Percentiles rank a stretch among this genome's conserved stretches.
phyloP scores from a whole-genome alignment of 1,139 yeast species.

The Sugiyamaella novakii region DNA sequence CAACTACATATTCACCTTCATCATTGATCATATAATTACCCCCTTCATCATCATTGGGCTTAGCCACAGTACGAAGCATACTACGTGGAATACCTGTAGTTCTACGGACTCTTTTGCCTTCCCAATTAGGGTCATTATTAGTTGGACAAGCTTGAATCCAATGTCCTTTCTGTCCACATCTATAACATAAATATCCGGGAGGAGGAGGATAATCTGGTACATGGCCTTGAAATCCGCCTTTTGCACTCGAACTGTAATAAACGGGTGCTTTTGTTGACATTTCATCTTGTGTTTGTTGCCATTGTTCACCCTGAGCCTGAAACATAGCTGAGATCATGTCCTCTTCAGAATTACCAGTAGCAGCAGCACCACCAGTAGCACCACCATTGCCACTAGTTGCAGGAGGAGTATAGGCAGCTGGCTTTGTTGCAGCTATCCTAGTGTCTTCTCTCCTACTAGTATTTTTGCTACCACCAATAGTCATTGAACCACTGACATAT shows the following conservation, averaged over 20 bases:
- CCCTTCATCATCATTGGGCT: constrained; percentile 57
- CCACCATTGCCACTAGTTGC: constrained; percentile 29
- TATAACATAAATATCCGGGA: constrained; percentile 90
- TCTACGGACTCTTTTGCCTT: constrained; percentile 84
- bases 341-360: constrained; percentile 62
- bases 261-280: constrained; percentile 59
- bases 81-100: constrained; percentile 98
- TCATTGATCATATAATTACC: constrained; percentile 88
- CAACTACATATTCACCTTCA: constrained; percentile 93
- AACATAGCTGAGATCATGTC: constrained; percentile 90
- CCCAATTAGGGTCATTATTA: constrained; percentile 88
- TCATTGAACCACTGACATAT: constrained; percentile 69
- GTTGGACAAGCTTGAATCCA: constrained; percentile 98
- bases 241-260: constrained; percentile 32
- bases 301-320: constrained; percentile 86
- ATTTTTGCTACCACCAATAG: constrained; percentile 31
- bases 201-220: constrained; percentile 79
- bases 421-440: constrained; percentile 22
- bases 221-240: constrained; percentile 37
- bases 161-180: constrained; percentile 96
- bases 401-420: constrained; percentile 32
- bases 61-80: constrained; percentile 78
- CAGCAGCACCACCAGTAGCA: constrained; percentile 30
- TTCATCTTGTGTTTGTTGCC: constrained; percentile 93
- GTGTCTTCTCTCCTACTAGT: constrained; percentile 37